Base-by-base conservation (phyloP, 352 stramenopile genomes). In the Phytopythium chamaehyphon region DNA sequence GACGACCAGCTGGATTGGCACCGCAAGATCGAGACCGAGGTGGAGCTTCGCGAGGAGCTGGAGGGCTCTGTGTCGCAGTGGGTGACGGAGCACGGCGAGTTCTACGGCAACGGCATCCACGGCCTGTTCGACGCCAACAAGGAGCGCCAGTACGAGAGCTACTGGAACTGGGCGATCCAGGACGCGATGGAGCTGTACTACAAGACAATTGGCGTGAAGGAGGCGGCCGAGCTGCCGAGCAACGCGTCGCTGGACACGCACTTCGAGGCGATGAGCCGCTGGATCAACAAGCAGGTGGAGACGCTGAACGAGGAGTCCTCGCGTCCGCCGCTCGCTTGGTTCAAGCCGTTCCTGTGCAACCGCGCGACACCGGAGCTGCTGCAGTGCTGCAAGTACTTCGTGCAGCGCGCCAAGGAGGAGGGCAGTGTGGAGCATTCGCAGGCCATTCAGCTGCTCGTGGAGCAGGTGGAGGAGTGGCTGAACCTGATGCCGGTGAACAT, bases 91-190 rank as follows among this genome's bases (percentile, higher is more conserved):
- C 71, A 88, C 42, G 76, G 73, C 15, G 77, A 83, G 50, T 59
- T 64, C 14, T 90, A 88, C 51, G 63, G 62, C 15, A 54, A 64
- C 55, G 71, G 75, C 18, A 83, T 92, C 51, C 42, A 57, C 45
- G 48, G 72, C 19, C 71, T 81, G 62, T 90, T 90, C 35, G 80
- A 92, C 37, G 57, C 66, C 18, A 77, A 77, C 33, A 90, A 88
- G 66, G 76, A 89, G 42, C 74, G 79, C 21, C 64, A 74, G 49
- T 92, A 89, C 57, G 76, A 89, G 59, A 89, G 76, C 52, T 88
- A 77, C 61, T 92, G 82, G 79, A 90, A 90, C 70, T 92, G 79
- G 82, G 78, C 70, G 19, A 54, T 87, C 18, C 79, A 90, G 58
- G 79, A 89, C 52, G 62, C 66, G 21, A 61, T 88, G 45, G 76